phyloP scores from a whole-genome alignment of 768 basidiomycete genomes.

The Lactarius hengduanensis region DNA sequence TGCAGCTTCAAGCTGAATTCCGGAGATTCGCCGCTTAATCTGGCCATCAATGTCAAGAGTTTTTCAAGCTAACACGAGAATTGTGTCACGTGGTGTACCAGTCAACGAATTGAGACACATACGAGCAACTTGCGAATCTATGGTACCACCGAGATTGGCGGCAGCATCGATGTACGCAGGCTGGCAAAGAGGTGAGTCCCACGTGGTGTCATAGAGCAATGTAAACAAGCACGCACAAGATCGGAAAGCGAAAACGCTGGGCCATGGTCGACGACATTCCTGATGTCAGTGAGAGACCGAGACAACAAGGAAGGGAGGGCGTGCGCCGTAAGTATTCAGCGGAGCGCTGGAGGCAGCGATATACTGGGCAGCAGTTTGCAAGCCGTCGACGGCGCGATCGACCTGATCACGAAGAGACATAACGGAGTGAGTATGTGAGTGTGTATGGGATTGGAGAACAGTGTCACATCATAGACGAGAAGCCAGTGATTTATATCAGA shows the following conservation, averaged over 20 bases:
- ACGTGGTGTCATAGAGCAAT: neutral
- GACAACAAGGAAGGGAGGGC: conserved; percentile 13
- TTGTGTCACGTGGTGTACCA: neutral
- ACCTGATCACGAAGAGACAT: conserved; percentile 12
- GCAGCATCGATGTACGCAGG: conserved; percentile 23
- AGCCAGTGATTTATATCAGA: conserved; percentile 15
- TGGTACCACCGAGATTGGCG: conserved; percentile 11
- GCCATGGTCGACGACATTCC: conserved; percentile 12
- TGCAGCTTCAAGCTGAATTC: conserved; percentile 19
- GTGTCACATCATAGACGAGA: neutral
- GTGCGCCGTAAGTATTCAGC: conserved; percentile 16
- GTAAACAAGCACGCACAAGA: conserved; percentile 16
- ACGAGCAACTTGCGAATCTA: conserved; percentile 27
- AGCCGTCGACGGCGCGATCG: neutral
- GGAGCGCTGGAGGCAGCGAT: conserved; percentile 13
- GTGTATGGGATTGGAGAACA: neutral
- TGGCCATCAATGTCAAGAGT: conserved; percentile 27
- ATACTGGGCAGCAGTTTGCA: conserved; percentile 11
- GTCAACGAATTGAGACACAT: neutral
- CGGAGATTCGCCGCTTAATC: conserved; percentile 4
- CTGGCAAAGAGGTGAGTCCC: conserved; percentile 3
- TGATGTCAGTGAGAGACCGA: conserved; percentile 14
- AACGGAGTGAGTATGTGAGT: neutral
- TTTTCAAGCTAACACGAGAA: conserved; percentile 24
- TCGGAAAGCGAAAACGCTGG: conserved; percentile 17